A percentile compares a stretch with the other conserved stretches of the same genome.
phyloP scores from a whole-genome alignment of 768 basidiomycete species.

The Xerocomellus chrysenteron region DNA sequence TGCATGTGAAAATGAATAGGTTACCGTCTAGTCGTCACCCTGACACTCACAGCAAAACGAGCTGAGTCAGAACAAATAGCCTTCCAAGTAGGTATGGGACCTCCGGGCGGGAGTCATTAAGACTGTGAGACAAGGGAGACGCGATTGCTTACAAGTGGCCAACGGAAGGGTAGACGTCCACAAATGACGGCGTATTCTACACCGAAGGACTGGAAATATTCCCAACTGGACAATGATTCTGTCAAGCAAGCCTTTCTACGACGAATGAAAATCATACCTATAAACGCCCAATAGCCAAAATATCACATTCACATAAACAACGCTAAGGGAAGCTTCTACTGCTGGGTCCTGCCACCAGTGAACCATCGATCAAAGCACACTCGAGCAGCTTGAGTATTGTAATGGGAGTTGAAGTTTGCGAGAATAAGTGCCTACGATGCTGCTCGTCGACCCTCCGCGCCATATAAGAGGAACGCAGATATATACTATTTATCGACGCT shows the following conservation, averaged over 20 bases:
- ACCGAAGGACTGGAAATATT: constrained; percentile 16
- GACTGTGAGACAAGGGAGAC: background rate
- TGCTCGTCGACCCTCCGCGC: too few relatives aligned
- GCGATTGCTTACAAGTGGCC: constrained; percentile 21
- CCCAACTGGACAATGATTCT: constrained; percentile 18
- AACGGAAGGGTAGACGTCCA: constrained; percentile 22
- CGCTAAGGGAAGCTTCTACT: background rate
- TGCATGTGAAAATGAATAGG: background rate
- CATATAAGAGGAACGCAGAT: too few relatives aligned
- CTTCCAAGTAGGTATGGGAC: constrained; percentile 28
- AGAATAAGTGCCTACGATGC: background rate
- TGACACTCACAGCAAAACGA: constrained; percentile 17
- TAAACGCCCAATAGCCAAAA: constrained; percentile 19
- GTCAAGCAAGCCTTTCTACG: background rate
- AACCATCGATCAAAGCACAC: constrained; percentile 8
- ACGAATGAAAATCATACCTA: constrained; percentile 8
- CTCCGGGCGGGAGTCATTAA: constrained; percentile 1
- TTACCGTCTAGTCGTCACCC: too few relatives aligned
- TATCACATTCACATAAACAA: background rate
- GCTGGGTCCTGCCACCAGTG: constrained; percentile 17
- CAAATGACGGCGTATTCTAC: constrained; percentile 25
- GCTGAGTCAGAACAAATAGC: constrained; percentile 4
- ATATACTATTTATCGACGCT: background rate
- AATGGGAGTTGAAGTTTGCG: background rate
- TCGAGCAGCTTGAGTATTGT: background rate